Base-by-base conservation (phyloP, 2,329 filamentous ascomycete species). In the Phaeosphaeria sp. region DNA sequence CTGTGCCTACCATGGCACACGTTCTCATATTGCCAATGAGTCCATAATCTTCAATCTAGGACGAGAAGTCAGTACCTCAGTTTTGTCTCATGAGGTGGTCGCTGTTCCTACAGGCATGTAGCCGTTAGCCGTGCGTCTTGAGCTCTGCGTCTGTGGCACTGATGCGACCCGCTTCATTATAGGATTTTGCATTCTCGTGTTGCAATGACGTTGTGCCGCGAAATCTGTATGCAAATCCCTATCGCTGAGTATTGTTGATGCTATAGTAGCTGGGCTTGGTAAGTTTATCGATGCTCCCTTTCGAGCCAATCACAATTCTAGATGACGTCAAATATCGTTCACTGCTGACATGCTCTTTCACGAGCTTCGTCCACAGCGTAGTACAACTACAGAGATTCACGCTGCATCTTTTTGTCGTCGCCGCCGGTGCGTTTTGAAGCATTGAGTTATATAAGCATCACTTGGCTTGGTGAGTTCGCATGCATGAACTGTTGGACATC, bases 21-120 rank as follows among this genome's bases (percentile, higher is more conserved):
- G 90, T 93, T 67, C 88, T 85, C 89, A 93, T 91, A 70, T 92
- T 92, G 22, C 90, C 90, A 67, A 93, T 91, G 76, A 93, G 84
- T 54, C 90, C 90, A 81, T 92, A 92, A 75, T 92, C 86, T 71
- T 92, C 90, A 9, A 67, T 66, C 48, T 36, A 13, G 11, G 5
- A 7, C 47, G 18, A n/a, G 23, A 17, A n/a, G 10, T 46, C 17
- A 44, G 27, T 55, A 21, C 2, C 21, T 2, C 25, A n/a, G n/a
- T n/a, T n/a, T n/a, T n/a, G n/a, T n/a, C n/a, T n/a, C n/a, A n/a
- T n/a, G n/a, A n/a, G n/a, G n/a, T n/a, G n/a, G n/a, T n/a, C n/a
- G n/a, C n/a, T n/a, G 23, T n/a, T 52, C 60, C 39, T 60, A 60
- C 30, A 36, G 69, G 68, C 68, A 72, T 70, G 46, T 72, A 72